Evolutionary conservation across 2,329 filamentous ascomycete genomes (phyloP), one percentile per base, ranked within the genome.

Genomic region (Aspergillus sp.): DNA sequence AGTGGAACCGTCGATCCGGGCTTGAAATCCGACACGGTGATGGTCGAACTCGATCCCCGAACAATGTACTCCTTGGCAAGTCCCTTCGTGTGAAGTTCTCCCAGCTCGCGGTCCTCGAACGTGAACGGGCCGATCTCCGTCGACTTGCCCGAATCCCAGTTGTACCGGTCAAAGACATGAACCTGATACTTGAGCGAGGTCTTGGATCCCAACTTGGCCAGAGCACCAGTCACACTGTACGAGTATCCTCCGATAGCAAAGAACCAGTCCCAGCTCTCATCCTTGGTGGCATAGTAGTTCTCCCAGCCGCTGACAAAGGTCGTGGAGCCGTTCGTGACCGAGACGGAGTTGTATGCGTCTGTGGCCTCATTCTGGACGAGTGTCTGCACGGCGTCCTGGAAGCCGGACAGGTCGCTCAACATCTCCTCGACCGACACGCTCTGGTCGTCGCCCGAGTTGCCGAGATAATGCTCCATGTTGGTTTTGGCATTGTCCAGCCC

Each of bases 211-310:
- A 17, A n/a, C 21, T 45, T 23, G 5, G 34, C 34, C 23, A 51
- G 11, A 10, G 43, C 43, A 9, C 49, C 49, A 2, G 42, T 47
- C 14, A 51, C 43, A 20, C 49, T 51, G 17, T 46, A 51, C 6
- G 25, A 17, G 49, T 40, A 51, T 6, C 43, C 14, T 2, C 41
- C 49, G 23, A 51, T 16, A 1, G 43, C 34, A 7, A 51, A 36
- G 17, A 32, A 46, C 49, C 49, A 51, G 16, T 51, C 49, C 49
- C 49, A 51, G 34, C 43, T 45, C 36, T 51, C 29, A 11, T 51
- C 49, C n/a, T 32, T 20, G 21, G 43, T 46, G n/a, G 43, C 36
- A 11, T 11, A 7, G 20, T 46, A 51, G 16, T 51, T 44, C 20
- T 51, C 42, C 49, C 49, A 51, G 42, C 40, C 40, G 32, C 49